Percentiles rank a stretch among this genome's conserved stretches.
Conservation (phyloP, 1,284 basidiomycete genomes). For the Pseudozyma tsukubaensis region DNA sequence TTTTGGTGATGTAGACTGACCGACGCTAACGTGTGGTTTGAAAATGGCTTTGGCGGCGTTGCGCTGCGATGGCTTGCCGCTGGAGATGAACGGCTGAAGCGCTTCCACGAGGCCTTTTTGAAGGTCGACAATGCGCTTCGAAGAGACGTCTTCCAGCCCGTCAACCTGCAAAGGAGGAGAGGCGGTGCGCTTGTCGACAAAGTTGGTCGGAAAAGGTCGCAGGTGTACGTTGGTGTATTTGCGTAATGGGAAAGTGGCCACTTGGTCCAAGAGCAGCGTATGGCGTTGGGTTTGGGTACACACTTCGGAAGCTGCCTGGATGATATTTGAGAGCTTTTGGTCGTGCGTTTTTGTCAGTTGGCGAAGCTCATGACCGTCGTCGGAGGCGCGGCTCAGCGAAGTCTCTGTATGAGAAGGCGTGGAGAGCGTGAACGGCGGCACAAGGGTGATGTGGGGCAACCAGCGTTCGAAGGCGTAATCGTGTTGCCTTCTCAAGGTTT, state of each 20-base stretch:
- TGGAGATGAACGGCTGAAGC: not conserved
- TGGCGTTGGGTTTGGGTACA: slow-evolving; percentile 1
- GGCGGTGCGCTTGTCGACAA: slow-evolving; percentile 4
- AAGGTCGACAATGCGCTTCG: slow-evolving; percentile 13
- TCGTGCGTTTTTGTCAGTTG: slow-evolving; percentile 1
- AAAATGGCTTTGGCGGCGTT: not conserved
- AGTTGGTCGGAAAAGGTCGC: slow-evolving; percentile 29
- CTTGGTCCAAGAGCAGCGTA: slow-evolving; percentile 22
- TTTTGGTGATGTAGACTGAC: slow-evolving; percentile 7
- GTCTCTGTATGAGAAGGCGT: not conserved
- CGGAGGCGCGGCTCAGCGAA: not conserved
- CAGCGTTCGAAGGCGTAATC: slow-evolving; percentile 25
- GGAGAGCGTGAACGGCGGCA: slow-evolving; percentile 21
- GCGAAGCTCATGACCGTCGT: not conserved
- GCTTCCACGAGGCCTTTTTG: slow-evolving; percentile 2
- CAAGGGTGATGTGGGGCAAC: slow-evolving; percentile 35
- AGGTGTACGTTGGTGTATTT: slow-evolving; percentile 27
- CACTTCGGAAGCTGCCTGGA: not conserved
- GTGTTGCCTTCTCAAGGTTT: slow-evolving; percentile 12
- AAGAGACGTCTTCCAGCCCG: not conserved
- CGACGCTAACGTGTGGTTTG: slow-evolving; percentile 32
- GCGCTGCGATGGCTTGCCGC: not conserved
- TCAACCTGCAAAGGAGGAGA: not conserved
- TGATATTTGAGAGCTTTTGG: slow-evolving; percentile 8
- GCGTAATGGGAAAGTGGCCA: slow-evolving; percentile 19